phyloP scores from a whole-genome alignment of 257 asterid genomes.

The Salvia splendens region DNA sequence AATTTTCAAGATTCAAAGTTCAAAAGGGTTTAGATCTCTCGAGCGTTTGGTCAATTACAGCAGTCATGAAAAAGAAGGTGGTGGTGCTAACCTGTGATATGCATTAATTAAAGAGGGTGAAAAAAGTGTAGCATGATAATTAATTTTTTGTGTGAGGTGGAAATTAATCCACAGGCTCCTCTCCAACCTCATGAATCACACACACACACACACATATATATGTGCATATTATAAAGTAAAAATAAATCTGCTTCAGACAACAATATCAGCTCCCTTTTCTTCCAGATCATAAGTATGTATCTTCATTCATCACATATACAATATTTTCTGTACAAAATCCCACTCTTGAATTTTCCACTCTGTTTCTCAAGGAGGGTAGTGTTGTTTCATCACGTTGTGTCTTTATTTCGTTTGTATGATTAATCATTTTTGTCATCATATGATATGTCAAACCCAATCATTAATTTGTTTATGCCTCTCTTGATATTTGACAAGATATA shows the following conservation, averaged over 20 bases:
- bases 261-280: constrained; percentile 12
- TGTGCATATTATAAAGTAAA: constrained; percentile 34
- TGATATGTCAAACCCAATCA: constrained; percentile 35
- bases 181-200: not conserved
- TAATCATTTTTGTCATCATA: constrained; percentile 37
- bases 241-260: constrained; percentile 7
- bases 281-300: not conserved
- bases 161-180: constrained; percentile 78
- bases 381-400: constrained; percentile 27
- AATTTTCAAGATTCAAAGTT: constrained; percentile 55
- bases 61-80: constrained; percentile 81
- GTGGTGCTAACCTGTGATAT: constrained; percentile 84
- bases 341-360: constrained; percentile 8
- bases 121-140: constrained; percentile 34
- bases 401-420: constrained; percentile 29
- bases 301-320: not conserved
- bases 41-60: constrained; percentile 64
- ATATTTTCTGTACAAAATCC: constrained; percentile 12
- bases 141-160: constrained; percentile 49
- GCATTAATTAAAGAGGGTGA: constrained; percentile 63
- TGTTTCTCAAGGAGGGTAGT: constrained; percentile 32
- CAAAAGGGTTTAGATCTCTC: constrained; percentile 26
- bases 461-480: not conserved
- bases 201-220: not conserved
- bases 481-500: constrained; percentile 23